These are phyloP conservation scores for Backusella westeae DNA, from an alignment of 192 early-diverging fungal species.

Conservation along the genomic window DNA sequence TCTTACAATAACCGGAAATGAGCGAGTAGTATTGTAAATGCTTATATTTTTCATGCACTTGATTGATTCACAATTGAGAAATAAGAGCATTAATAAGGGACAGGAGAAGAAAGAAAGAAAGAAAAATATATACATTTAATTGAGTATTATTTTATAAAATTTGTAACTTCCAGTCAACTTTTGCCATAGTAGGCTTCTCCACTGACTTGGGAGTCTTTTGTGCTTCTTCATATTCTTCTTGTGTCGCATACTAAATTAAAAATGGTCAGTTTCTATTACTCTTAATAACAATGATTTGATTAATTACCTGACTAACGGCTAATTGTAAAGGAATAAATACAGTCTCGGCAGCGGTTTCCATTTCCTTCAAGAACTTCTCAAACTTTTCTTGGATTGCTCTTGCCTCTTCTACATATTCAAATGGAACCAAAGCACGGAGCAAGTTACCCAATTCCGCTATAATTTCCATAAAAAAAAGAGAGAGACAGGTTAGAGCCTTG, in stretches of 20 bases:
- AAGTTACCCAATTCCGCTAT: conserved; percentile 57
- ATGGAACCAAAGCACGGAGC: conserved; percentile 47
- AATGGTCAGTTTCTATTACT: background rate
- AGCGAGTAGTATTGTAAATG: no score
- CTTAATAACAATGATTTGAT: background rate
- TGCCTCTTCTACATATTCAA: conserved; percentile 45
- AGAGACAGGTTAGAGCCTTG: conserved; percentile 32
- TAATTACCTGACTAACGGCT: conserved; percentile 17
- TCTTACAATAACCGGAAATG: no score
- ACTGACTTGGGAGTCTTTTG: background rate
- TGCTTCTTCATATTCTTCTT: conserved; percentile 20
- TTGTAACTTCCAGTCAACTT: conserved; percentile 34
- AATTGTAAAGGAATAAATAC: conserved; percentile 56
- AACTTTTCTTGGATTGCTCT: conserved; percentile 50
- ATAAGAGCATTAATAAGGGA: background rate
- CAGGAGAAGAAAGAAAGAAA: background rate
- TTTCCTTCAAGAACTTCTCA: conserved; percentile 39
- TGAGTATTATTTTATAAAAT: conserved; percentile 14
- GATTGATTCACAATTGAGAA: background rate
- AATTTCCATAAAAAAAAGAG: conserved; percentile 12
- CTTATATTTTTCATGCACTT: no score
- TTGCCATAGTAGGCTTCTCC: conserved; percentile 30
- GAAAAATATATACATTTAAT: background rate
- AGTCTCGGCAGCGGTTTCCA: conserved; percentile 34
- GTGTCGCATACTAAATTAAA: conserved; percentile 8